phyloP scores from a whole-genome alignment of 1,284 basidiomycete species.

The Ustilago shanxiensis region DNA sequence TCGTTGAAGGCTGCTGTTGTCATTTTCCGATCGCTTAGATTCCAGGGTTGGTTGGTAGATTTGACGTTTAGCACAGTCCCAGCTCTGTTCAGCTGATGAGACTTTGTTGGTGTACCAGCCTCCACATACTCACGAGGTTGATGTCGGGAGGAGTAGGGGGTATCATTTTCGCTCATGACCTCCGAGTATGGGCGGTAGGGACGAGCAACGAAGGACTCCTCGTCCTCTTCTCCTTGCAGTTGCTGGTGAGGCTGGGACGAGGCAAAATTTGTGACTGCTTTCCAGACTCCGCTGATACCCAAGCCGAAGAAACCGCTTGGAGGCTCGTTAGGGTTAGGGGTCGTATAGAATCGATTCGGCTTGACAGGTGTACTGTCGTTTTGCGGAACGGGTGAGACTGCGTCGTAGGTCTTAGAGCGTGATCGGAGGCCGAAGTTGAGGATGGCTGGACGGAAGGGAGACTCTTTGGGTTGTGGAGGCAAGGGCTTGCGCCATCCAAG shows the following conservation, averaged over 20 bases:
- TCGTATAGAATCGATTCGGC: background rate
- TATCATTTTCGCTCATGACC: constrained; percentile 36
- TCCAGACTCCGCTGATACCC: constrained; percentile 39
- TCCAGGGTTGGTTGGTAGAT: constrained; percentile 33
- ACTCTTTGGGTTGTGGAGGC: constrained; percentile 35
- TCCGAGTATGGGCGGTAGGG: constrained; percentile 17
- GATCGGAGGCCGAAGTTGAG: constrained; percentile 42
- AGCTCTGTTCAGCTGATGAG: background rate
- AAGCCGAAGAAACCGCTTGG: constrained; percentile 22
- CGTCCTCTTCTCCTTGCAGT: constrained; percentile 14
- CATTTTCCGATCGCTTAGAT: constrained; percentile 13
- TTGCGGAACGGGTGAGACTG: constrained; percentile 1
- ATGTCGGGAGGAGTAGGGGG: constrained; percentile 19
- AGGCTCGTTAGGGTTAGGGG: background rate
- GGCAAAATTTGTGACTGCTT: constrained; percentile 23
- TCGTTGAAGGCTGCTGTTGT: constrained; percentile 27
- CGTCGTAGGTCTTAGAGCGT: constrained; percentile 36
- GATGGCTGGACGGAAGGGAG: constrained; percentile 29
- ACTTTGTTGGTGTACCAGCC: constrained; percentile 10
- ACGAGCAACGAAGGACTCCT: constrained; percentile 30
- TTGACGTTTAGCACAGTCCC: constrained; percentile 36
- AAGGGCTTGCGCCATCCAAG: constrained; percentile 31
- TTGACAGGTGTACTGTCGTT: constrained; percentile 25
- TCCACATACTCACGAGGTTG: background rate
- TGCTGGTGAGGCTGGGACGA: constrained; percentile 3